phyloP scores from a whole-genome alignment of 2,329 filamentous ascomycete genomes.

The Botrytis medusae region DNA sequence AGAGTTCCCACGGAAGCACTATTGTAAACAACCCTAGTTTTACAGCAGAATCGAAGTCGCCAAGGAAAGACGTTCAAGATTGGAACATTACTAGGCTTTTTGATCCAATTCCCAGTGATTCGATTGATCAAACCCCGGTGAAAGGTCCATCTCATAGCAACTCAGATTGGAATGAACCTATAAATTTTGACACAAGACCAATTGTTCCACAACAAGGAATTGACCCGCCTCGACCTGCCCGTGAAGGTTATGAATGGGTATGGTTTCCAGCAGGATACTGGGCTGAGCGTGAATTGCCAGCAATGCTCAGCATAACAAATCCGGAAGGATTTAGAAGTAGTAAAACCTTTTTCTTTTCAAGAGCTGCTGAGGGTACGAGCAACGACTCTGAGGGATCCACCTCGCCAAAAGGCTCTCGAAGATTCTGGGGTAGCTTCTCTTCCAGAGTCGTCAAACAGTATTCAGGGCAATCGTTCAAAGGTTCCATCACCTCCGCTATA shows the following conservation, averaged over 20 bases:
- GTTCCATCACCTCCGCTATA: not conserved
- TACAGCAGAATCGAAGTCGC: not conserved
- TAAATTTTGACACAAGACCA: constrained; percentile 12
- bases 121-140: not conserved
- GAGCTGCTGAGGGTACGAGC: not conserved
- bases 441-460: constrained; percentile 14
- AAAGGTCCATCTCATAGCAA: not conserved
- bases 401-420: constrained; percentile 17
- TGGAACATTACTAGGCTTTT: constrained; percentile 21
- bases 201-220: constrained; percentile 18
- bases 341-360: constrained; percentile 10
- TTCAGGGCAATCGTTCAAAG: not conserved
- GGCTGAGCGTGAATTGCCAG: constrained; percentile 54
- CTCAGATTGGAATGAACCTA: constrained; percentile 30
- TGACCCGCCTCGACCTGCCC: constrained; percentile 57
- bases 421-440: constrained; percentile 12
- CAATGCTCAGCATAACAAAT: not conserved
- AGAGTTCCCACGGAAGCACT: not conserved
- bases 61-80: constrained; percentile 15
- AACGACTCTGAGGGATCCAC: constrained; percentile 14
- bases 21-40: not conserved
- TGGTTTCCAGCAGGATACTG: constrained; percentile 63
- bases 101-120: constrained; percentile 2
- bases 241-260: constrained; percentile 58
- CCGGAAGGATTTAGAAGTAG: constrained; percentile 1